These are phyloP conservation scores for Cladosporium halotolerans DNA, from an alignment of 2,329 filamentous ascomycete genomes.

Conservation along the genomic window DNA sequence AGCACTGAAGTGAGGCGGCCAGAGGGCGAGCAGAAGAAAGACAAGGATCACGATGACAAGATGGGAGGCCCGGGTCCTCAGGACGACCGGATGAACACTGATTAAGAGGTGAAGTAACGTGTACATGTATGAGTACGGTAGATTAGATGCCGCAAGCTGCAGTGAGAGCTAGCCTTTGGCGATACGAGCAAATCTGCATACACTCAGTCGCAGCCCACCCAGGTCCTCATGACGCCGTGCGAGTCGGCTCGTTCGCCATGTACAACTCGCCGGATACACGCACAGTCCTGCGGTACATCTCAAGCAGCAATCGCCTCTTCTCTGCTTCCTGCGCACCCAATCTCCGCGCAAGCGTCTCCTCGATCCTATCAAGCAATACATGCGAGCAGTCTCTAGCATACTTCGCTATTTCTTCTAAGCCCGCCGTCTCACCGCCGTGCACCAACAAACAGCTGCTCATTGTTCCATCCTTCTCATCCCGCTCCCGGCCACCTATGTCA, in stretches of 20 bases:
- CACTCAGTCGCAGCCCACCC: too few species aligned
- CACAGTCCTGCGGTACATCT: background rate
- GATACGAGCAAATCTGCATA: too few species aligned
- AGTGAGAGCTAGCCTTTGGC: too few species aligned
- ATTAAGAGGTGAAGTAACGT: conserved; percentile 2
- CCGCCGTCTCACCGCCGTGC: background rate
- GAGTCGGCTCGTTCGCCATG: conserved; percentile 1
- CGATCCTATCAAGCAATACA: background rate
- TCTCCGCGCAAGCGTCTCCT: background rate
- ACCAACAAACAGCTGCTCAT: background rate
- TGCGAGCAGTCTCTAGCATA: background rate
- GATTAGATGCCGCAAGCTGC: background rate
- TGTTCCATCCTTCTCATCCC: background rate
- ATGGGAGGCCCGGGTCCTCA: background rate
- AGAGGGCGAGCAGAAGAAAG: conserved; percentile 9
- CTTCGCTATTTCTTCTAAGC: background rate
- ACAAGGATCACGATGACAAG: conserved; percentile 18
- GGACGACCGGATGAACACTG: conserved; percentile 4
- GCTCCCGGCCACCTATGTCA: background rate
- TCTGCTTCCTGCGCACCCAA: background rate
- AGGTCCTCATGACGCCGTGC: background rate
- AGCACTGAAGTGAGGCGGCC: conserved; percentile 2
- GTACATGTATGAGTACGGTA: conserved; percentile 9
- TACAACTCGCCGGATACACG: conserved; percentile 1
- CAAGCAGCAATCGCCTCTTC: background rate